Evolutionary conservation across 2,329 filamentous ascomycete species (phyloP).

Genomic region (Tolypocladium endophyticum): DNA sequence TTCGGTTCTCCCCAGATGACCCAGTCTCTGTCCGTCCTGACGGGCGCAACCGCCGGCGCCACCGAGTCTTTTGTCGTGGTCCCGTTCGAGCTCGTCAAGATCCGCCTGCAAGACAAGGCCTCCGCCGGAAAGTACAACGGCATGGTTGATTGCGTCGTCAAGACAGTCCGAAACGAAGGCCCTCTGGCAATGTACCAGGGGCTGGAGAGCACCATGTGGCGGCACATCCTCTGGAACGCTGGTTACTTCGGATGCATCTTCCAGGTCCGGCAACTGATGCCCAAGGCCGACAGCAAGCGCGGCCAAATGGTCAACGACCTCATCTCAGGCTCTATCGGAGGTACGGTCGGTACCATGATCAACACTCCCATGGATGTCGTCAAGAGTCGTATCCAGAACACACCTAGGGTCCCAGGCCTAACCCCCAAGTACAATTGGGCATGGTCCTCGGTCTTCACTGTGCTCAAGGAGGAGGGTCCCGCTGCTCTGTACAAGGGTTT

Average conservation of each 20-base stretch:
- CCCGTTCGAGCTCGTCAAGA: constrained; percentile 97
- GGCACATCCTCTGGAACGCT: constrained; percentile 81
- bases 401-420: constrained; percentile 67
- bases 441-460: constrained; percentile 73
- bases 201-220: constrained; percentile 92
- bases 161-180: constrained; percentile 78
- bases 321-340: constrained; percentile 76
- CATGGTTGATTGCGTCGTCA: constrained; percentile 67
- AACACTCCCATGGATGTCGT: constrained; percentile 97
- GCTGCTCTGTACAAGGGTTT: constrained; percentile 94
- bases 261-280: constrained; percentile 81
- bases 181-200: constrained; percentile 89
- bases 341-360: constrained; percentile 76
- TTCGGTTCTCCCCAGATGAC: constrained; percentile 85
- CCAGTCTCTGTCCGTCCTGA: constrained; percentile 83
- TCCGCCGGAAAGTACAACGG: constrained; percentile 81
- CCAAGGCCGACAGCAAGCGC: constrained; percentile 68
- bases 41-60: constrained; percentile 86
- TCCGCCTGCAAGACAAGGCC: constrained; percentile 90
- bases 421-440: constrained; percentile 98
- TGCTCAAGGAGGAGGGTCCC: constrained; percentile 90
- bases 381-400: constrained; percentile 97
- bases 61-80: constrained; percentile 96
- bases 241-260: constrained; percentile 98
- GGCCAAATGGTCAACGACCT: constrained; percentile 80